phyloP scores from a whole-genome alignment of 2,329 filamentous ascomycete genomes.

The Colletotrichum salicis region DNA sequence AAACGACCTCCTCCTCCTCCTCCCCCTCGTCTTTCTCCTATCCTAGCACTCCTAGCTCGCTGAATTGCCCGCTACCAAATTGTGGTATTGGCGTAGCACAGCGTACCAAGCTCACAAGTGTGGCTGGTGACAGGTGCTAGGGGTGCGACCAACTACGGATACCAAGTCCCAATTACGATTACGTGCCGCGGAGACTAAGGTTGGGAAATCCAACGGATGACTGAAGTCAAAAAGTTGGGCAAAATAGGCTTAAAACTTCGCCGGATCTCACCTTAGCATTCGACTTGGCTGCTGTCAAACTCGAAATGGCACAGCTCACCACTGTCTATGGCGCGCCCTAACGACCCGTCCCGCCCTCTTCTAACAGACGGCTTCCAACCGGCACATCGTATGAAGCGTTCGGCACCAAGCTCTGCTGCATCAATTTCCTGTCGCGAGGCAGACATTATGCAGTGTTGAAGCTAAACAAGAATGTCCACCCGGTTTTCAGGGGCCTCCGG shows the following conservation, averaged over 20 bases:
- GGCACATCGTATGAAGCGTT: background rate
- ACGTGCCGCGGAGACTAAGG: background rate
- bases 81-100: background rate
- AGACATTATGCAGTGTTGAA: background rate
- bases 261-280: background rate
- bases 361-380: background rate
- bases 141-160: background rate
- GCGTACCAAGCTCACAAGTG: background rate
- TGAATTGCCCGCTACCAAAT: background rate
- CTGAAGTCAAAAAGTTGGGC: background rate
- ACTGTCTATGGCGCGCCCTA: slow-evolving; percentile 2
- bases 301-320: background rate
- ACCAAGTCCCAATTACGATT: background rate
- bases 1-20: background rate
- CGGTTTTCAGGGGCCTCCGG: background rate
- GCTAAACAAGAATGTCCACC: background rate
- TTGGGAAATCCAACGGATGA: background rate
- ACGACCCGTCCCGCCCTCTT: slow-evolving; percentile 24
- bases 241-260: background rate
- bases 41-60: background rate
- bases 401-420: background rate
- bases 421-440: background rate
- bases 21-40: background rate
- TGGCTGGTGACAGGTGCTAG: background rate
- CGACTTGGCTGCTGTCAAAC: background rate